phyloP scores from a whole-genome alignment of 495 filamentous ascomycete genomes.

The Hypoxylon rickii region DNA sequence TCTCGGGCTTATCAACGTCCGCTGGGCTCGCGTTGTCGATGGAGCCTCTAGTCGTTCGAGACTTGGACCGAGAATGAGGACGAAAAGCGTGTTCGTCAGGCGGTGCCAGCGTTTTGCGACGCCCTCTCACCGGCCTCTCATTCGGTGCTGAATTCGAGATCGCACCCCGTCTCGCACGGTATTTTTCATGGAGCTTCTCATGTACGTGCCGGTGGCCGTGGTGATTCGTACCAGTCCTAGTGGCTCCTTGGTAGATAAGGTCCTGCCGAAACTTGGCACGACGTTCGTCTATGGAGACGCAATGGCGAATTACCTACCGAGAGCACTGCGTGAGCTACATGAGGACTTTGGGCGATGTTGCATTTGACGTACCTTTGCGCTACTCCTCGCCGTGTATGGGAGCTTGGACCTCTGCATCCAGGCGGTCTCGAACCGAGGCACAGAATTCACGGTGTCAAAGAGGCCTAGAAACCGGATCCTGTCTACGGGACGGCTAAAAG shows the following conservation, averaged over 20 bases:
- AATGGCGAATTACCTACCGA: conserved; percentile 62
- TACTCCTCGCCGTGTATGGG: conserved; percentile 79
- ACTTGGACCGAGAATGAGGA: conserved; percentile 36
- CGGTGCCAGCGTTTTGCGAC: conserved; percentile 30
- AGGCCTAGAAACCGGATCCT: conserved; percentile 72
- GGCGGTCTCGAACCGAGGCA: conserved; percentile 79
- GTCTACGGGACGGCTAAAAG: conserved; percentile 77
- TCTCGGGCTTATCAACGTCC: conserved; percentile 6
- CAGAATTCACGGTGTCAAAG: conserved; percentile 81
- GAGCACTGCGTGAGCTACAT: conserved; percentile 55
- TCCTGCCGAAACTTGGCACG: conserved; percentile 73
- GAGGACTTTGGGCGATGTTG: conserved; percentile 55
- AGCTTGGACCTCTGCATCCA: conserved; percentile 86
- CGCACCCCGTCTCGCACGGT: conserved; percentile 28
- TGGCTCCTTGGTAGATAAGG: conserved; percentile 64
- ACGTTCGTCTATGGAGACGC: conserved; percentile 78
- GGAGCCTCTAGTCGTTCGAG: conserved; percentile 30
- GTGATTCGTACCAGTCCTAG: conserved; percentile 40
- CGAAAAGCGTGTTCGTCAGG: conserved; percentile 29
- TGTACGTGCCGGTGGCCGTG: conserved; percentile 48
- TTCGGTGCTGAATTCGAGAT: not conserved
- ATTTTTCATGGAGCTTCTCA: conserved; percentile 45
- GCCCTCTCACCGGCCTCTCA: conserved; percentile 22
- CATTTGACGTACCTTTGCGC: conserved; percentile 60
- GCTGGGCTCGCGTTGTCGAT: conserved; percentile 5